phyloP scores from a whole-genome alignment of 768 basidiomycete species.

The Fibroporia radiculosa region DNA sequence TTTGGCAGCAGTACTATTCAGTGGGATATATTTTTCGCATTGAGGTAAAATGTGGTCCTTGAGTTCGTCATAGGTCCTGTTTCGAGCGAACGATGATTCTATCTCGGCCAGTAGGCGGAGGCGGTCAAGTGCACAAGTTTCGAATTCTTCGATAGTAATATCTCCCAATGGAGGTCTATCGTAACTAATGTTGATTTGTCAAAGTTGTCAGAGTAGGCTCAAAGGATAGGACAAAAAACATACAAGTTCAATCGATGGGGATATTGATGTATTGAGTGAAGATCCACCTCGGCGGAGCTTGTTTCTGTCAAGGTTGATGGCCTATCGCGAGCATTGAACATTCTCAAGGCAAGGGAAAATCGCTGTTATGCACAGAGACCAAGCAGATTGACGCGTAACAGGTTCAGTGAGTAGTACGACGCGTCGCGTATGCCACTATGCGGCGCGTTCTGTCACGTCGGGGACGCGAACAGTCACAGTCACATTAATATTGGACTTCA shows the following conservation, averaged over 20 bases:
- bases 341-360: too few relatives aligned
- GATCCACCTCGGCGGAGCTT: neutral
- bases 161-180: conserved; percentile 79
- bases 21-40: conserved; percentile 68
- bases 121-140: conserved; percentile 81
- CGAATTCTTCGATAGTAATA: conserved; percentile 93
- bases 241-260: conserved; percentile 78
- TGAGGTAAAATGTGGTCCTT: conserved; percentile 53
- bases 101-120: conserved; percentile 86
- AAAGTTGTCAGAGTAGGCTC: neutral
- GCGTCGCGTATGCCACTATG: too few relatives aligned
- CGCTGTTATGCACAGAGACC: too few relatives aligned
- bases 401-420: too few relatives aligned
- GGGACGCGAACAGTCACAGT: too few relatives aligned
- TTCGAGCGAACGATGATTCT: conserved; percentile 80
- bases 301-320: neutral
- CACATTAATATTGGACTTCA: too few relatives aligned
- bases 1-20: conserved; percentile 49
- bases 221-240: conserved; percentile 11
- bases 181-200: conserved; percentile 46
- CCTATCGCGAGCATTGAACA: neutral
- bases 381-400: too few relatives aligned
- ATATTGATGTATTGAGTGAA: conserved; percentile 33
- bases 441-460: too few relatives aligned
- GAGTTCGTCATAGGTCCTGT: conserved; percentile 74